Conservation (phyloP, 495 filamentous ascomycete genomes). For the Penicillium salamii region DNA sequence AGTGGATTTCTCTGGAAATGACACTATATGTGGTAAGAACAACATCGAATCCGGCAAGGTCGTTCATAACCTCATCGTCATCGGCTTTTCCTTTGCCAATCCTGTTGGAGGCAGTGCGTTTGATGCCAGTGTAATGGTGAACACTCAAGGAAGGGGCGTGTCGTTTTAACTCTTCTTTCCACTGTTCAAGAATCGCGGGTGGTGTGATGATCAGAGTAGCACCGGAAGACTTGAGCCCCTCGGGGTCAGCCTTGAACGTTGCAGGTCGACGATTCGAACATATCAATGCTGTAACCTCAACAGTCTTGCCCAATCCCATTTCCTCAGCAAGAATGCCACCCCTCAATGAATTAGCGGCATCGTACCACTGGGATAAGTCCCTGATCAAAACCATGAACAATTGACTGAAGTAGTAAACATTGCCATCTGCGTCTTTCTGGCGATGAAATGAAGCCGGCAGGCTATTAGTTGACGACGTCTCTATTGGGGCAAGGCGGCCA, state of each 20-base stretch:
- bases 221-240: conserved; percentile 32
- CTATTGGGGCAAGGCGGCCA: conserved; percentile 23
- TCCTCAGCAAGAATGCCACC: conserved; percentile 85
- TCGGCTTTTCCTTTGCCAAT: conserved; percentile 32
- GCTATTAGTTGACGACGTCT: conserved; percentile 9
- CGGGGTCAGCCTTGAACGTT: conserved; percentile 21
- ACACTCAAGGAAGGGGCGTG: conserved; percentile 65
- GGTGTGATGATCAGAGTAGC: conserved; percentile 90
- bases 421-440: conserved; percentile 49
- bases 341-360: conserved; percentile 33
- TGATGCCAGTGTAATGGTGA: conserved; percentile 49
- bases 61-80: conserved; percentile 43
- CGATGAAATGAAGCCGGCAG: conserved; percentile 34
- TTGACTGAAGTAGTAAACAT: conserved; percentile 57
- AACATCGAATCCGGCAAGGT: conserved; percentile 61
- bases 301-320: conserved; percentile 95
- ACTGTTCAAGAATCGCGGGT: conserved; percentile 76
- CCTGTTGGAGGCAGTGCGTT: conserved; percentile 14
- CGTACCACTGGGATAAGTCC: conserved; percentile 46
- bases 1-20: conserved; percentile 74
- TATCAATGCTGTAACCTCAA: conserved; percentile 81
- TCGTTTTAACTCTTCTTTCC: conserved; percentile 71
- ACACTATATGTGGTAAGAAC: conserved; percentile 85
- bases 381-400: conserved; percentile 60
- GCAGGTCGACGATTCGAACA: conserved; percentile 51